A percentile compares a stretch with the other conserved stretches of the same genome.
phyloP scores from a whole-genome alignment of 805 yeast species.

The Saturnispora sanitii region DNA sequence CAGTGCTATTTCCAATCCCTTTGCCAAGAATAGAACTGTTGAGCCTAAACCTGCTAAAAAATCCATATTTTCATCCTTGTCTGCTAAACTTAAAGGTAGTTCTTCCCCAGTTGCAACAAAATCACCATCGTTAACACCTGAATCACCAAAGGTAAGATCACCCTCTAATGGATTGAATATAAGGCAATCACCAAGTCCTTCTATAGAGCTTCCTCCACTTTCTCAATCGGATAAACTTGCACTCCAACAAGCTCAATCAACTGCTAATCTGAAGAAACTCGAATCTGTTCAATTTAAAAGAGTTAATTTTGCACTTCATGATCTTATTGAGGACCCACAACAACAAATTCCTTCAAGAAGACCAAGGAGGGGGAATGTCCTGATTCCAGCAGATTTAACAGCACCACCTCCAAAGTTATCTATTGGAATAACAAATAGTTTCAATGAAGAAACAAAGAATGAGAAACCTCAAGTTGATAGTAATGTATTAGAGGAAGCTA shows the following conservation, averaged over 20 bases:
- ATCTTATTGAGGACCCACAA: conserved; percentile 43
- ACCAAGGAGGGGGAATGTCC: conserved; percentile 44
- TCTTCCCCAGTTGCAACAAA: conserved; percentile 6
- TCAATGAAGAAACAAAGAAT: conserved; percentile 23
- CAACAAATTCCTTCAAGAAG: conserved; percentile 52
- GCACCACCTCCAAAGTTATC: conserved; percentile 57
- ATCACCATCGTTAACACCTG: conserved; percentile 3
- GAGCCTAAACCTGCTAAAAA: conserved; percentile 15
- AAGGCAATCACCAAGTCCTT: too few relatives aligned
- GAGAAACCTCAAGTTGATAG: conserved; percentile 29
- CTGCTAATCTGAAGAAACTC: conserved; percentile 4
- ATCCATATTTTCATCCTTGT: conserved; percentile 26
- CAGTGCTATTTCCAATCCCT: conserved; percentile 4
- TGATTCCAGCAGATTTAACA: conserved; percentile 56
- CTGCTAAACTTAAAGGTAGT: conserved; percentile 25
- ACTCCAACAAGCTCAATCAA: background rate
- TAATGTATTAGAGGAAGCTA: conserved; percentile 43
- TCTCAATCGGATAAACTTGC: background rate
- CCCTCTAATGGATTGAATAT: too few relatives aligned
- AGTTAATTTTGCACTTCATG: conserved; percentile 43
- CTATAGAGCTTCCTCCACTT: background rate
- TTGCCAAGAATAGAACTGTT: conserved; percentile 3
- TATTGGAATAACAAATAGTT: conserved; percentile 53
- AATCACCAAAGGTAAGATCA: background rate
- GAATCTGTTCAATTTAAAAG: conserved; percentile 32